Percentiles rank a stretch among this genome's conserved stretches.
phyloP scores from a whole-genome alignment of 768 basidiomycete genomes.

The Clitopilus passeckerianus region DNA sequence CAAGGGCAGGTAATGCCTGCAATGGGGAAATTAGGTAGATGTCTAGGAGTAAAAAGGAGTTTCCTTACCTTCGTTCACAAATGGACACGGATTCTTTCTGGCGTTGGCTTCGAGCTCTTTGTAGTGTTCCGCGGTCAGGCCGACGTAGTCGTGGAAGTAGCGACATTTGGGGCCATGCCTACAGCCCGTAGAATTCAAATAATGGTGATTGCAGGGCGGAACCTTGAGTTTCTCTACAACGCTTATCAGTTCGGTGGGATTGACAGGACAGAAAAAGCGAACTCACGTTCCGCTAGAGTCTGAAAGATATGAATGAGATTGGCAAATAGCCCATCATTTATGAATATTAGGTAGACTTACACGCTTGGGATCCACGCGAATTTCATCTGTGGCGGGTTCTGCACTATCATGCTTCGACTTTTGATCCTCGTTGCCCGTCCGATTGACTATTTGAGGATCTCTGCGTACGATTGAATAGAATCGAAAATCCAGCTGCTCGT shows the following conservation, averaged over 20 bases:
- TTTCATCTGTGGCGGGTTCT: no score
- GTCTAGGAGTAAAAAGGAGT: slow-evolving; percentile 3
- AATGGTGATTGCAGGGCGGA: neutral
- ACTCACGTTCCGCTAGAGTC: neutral
- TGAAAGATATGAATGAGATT: neutral
- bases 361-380: no score
- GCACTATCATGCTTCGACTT: no score
- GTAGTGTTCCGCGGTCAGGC: neutral
- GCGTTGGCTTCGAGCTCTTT: neutral
- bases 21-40: slow-evolving; percentile 4
- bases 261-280: no score
- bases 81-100: neutral
- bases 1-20: slow-evolving; percentile 52
- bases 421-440: no score
- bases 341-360: no score
- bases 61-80: neutral
- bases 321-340: no score
- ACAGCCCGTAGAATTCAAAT: neutral
- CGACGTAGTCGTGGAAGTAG: neutral
- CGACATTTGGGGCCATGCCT: neutral
- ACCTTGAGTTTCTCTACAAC: neutral
- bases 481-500: no score
- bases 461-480: neutral
- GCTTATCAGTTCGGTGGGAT: neutral
- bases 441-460: neutral